phyloP scores from a whole-genome alignment of 306 rosid species.

The Prunus kanzakura region DNA sequence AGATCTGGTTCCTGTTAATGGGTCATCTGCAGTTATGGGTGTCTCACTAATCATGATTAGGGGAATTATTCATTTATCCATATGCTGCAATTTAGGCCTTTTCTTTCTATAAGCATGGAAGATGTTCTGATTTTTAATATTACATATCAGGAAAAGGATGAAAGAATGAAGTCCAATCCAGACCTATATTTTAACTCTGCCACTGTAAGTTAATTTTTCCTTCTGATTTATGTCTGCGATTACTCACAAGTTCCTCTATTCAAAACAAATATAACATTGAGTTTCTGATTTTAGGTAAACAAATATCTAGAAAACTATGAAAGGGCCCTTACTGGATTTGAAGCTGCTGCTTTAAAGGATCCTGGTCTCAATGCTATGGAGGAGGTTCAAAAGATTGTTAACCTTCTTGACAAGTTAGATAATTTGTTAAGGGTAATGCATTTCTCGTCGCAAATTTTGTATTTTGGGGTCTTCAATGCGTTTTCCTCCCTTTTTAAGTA shows the following conservation, averaged over 20 bases:
- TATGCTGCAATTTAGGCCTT: constrained; percentile 12
- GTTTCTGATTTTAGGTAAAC: constrained; percentile 51
- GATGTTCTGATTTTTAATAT: constrained; percentile 34
- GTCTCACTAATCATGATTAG: neutral
- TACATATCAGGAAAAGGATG: constrained; percentile 83
- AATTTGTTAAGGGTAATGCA: constrained; percentile 65
- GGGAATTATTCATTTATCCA: constrained; percentile 7
- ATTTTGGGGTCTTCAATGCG: neutral
- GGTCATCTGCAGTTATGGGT: constrained; percentile 5
- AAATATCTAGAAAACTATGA: constrained; percentile 86
- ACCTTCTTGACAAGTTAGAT: constrained; percentile 80
- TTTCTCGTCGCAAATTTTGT: constrained; percentile 17
- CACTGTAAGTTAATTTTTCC: constrained; percentile 51
- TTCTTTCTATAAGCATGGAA: constrained; percentile 24
- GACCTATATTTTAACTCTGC: constrained; percentile 86
- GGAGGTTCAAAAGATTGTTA: constrained; percentile 81
- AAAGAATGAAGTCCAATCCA: constrained; percentile 77
- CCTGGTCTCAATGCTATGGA: constrained; percentile 79
- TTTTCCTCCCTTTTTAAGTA: neutral
- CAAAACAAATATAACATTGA: neutral
- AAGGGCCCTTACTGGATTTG: constrained; percentile 93
- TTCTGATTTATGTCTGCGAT: neutral
- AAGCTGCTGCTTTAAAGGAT: constrained; percentile 93
- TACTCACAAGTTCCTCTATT: neutral
- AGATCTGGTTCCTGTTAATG: constrained; percentile 3